Evolutionary conservation across 2,329 filamentous ascomycete genomes (phyloP).

Genomic region (Lachnellula cervina): DNA sequence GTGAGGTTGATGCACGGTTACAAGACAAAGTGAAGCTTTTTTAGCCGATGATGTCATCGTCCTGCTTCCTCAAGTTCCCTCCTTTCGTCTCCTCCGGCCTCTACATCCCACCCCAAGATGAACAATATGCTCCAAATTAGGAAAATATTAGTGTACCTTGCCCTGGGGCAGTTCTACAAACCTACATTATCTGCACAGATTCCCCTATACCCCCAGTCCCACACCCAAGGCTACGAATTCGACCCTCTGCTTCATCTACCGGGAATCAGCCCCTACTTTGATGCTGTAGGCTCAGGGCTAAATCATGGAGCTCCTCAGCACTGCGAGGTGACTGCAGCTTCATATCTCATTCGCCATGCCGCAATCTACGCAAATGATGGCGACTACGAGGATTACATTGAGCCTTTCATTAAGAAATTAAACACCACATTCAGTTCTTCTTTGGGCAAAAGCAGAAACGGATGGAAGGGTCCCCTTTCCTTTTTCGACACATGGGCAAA

Average conservation of each 20-base stretch:
- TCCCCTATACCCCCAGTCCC: slow-evolving; percentile 16
- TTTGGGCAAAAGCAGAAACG: slow-evolving; percentile 18
- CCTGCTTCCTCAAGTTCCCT: too few relatives aligned
- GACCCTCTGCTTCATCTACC: slow-evolving; percentile 50
- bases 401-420: slow-evolving; percentile 54
- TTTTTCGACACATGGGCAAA: slow-evolving; percentile 28
- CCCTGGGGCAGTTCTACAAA: background rate
- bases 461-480: slow-evolving; percentile 24
- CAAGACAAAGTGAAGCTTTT: too few relatives aligned
- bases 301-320: slow-evolving; percentile 44
- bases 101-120: background rate
- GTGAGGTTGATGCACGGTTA: too few relatives aligned
- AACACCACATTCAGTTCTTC: slow-evolving; percentile 39
- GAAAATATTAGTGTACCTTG: background rate
- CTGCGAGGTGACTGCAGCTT: slow-evolving; percentile 46
- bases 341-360: slow-evolving; percentile 54
- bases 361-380: slow-evolving; percentile 57
- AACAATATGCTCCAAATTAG: background rate
- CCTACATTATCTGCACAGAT: slow-evolving; percentile 3
- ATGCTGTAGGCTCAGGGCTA: slow-evolving; percentile 35
- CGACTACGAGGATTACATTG: slow-evolving; percentile 53
- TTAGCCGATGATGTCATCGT: too few relatives aligned
- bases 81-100: background rate
- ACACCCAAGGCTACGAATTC: slow-evolving; percentile 40
- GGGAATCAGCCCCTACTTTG: slow-evolving; percentile 54